A percentile compares a stretch with the other conserved stretches of the same genome.
Evolutionary conservation across 305 asterid genomes (phyloP).

Genomic region (Rubia tinctorum): DNA sequence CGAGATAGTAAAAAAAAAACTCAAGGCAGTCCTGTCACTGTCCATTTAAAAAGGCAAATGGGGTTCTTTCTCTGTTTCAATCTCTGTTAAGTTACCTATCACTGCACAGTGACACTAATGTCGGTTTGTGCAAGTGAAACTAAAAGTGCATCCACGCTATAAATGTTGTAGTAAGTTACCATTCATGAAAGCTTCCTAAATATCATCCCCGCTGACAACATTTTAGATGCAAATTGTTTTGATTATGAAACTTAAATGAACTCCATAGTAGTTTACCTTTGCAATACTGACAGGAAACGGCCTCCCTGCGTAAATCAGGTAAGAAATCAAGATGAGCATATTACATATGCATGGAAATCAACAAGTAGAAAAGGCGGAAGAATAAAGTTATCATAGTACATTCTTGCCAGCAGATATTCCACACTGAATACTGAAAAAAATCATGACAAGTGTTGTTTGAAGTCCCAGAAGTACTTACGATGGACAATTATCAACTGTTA

Average conservation of each 20-base stretch:
- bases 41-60: background rate
- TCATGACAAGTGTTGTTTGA: background rate
- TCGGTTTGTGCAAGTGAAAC: background rate
- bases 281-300: conserved; percentile 78
- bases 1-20: too few relatives aligned
- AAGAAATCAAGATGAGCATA: background rate
- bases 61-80: background rate
- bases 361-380: background rate
- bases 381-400: background rate
- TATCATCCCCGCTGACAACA: too few relatives aligned
- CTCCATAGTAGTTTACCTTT: conserved; percentile 45
- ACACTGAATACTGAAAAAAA: background rate
- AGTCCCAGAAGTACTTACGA: background rate
- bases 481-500: background rate
- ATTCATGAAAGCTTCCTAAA: background rate
- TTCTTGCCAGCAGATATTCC: background rate
- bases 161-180: background rate
- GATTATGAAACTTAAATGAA: background rate
- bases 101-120: background rate
- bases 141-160: background rate
- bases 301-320: conserved; percentile 60
- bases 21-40: background rate
- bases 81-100: too few relatives aligned
- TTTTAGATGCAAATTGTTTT: too few relatives aligned
- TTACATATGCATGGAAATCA: background rate